These are phyloP conservation scores for Neotropicomus parvogracilis DNA, from an alignment of 1,284 basidiomycete species.

Conservation along the genomic window DNA sequence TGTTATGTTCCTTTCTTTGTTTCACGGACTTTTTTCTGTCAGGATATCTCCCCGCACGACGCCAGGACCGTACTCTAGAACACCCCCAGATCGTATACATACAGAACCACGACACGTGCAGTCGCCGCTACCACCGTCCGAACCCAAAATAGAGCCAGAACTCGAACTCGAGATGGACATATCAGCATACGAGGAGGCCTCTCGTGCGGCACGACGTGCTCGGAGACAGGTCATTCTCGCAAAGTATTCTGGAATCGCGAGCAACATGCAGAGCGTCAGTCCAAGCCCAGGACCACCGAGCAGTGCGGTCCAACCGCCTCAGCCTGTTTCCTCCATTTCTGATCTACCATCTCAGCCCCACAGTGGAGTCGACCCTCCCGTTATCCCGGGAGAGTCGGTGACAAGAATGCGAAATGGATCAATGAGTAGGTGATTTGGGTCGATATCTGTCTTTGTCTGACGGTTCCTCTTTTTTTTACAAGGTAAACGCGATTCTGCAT, in stretches of 20 bases:
- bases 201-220: slow-evolving; percentile 75
- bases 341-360: slow-evolving; percentile 55
- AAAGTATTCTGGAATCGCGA: slow-evolving; percentile 62
- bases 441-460: slow-evolving; percentile 3
- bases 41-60: slow-evolving; percentile 62
- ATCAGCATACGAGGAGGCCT: slow-evolving; percentile 64
- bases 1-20: slow-evolving; percentile 12
- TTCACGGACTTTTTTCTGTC: slow-evolving; percentile 4
- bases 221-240: slow-evolving; percentile 83
- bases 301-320: slow-evolving; percentile 71
- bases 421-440: slow-evolving; percentile 28
- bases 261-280: slow-evolving; percentile 41
- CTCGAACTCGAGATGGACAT: slow-evolving; percentile 59
- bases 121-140: slow-evolving; percentile 27
- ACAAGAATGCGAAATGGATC: slow-evolving; percentile 21
- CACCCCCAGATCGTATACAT: slow-evolving; percentile 25
- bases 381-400: slow-evolving; percentile 10
- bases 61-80: slow-evolving; percentile 28
- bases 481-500: slow-evolving; percentile 51
- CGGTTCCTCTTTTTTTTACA: neutral
- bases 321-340: slow-evolving; percentile 54
- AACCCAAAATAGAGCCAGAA: slow-evolving; percentile 39
- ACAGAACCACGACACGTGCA: slow-evolving; percentile 22
- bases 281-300: slow-evolving; percentile 59
- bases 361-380: slow-evolving; percentile 41